These are phyloP conservation scores for Penicillium herquei DNA, from an alignment of 495 filamentous ascomycete genomes.

Conservation along the genomic window DNA sequence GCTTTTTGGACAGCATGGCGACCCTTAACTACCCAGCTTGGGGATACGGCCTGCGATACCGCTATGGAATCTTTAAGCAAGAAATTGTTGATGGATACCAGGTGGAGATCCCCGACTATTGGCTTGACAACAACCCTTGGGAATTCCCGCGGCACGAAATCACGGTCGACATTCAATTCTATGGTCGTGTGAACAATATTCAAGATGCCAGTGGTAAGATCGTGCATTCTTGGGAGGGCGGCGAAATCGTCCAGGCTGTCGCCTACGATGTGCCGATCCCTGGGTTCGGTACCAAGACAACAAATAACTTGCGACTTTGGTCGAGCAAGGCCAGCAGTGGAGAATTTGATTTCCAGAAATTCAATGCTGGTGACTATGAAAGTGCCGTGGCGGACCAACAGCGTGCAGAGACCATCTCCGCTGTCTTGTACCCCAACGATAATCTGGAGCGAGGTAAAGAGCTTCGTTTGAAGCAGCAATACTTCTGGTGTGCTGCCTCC, in stretches of 20 bases:
- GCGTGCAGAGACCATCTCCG: constrained; percentile 94
- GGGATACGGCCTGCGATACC: constrained; percentile 93
- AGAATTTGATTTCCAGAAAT: constrained; percentile 99
- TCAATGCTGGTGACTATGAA: constrained; percentile 98
- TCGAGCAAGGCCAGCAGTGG: constrained; percentile 94
- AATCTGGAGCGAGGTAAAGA: constrained; percentile 96
- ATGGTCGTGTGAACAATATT: constrained; percentile 73
- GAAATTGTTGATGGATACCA: constrained; percentile 98
- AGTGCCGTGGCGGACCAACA: constrained; percentile 96
- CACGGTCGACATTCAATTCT: constrained; percentile 94
- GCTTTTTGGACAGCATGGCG: constrained; percentile 93
- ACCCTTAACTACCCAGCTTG: constrained; percentile 93
- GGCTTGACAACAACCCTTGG: constrained; percentile 99
- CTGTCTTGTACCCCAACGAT: constrained; percentile 96
- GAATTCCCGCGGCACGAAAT: constrained; percentile 96
- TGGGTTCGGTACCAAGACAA: constrained; percentile 82
- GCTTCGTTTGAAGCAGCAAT: constrained; percentile 96
- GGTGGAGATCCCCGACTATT: constrained; percentile 97
- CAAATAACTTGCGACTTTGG: constrained; percentile 96
- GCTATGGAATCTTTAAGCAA: constrained; percentile 99
- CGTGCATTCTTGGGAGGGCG: constrained; percentile 76
- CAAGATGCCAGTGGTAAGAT: constrained; percentile 74
- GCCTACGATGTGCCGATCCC: constrained; percentile 96
- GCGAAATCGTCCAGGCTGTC: constrained; percentile 88
- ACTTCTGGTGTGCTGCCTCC: constrained; percentile 99